These are phyloP conservation scores for Raffaelea deltoideospora DNA, from an alignment of 2,329 filamentous ascomycete genomes.

Conservation along the genomic window DNA sequence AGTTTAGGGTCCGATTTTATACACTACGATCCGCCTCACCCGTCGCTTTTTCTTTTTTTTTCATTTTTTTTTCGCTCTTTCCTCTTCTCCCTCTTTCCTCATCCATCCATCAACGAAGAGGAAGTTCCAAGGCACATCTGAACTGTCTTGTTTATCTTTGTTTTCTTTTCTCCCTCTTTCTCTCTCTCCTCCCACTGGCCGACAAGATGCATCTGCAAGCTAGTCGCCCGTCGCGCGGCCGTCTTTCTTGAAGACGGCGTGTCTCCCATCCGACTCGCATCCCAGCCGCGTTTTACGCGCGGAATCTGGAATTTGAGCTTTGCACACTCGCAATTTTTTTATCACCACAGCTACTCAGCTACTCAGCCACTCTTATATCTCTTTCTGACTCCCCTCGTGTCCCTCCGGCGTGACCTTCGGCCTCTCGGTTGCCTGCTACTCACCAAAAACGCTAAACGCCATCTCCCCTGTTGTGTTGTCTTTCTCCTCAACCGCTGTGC, in stretches of 20 bases:
- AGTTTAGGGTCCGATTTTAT: background rate
- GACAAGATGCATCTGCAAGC: slow-evolving; percentile 6
- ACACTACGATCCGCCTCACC: background rate
- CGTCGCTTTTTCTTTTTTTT: background rate
- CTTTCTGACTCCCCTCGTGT: background rate
- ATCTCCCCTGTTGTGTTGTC: too few species aligned
- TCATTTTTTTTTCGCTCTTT: background rate
- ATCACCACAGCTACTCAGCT: background rate
- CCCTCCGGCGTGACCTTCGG: background rate
- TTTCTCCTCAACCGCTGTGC: too few species aligned
- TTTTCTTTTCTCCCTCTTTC: background rate
- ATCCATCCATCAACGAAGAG: too few species aligned
- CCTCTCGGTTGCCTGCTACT: background rate
- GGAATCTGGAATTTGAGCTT: background rate
- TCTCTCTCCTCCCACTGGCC: background rate
- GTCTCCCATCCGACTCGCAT: slow-evolving; percentile 2
- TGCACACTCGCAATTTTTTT: background rate
- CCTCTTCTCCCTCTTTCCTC: background rate
- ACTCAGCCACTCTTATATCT: too few species aligned
- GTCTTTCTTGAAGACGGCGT: slow-evolving; percentile 7
- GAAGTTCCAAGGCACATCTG: too few species aligned
- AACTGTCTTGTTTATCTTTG: background rate
- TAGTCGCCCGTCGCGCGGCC: slow-evolving; percentile 1
- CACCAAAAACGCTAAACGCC: too few species aligned
- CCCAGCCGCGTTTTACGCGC: background rate